Base-by-base conservation (phyloP, 2,329 filamentous ascomycete genomes). In the Hypoxylon sp. region DNA sequence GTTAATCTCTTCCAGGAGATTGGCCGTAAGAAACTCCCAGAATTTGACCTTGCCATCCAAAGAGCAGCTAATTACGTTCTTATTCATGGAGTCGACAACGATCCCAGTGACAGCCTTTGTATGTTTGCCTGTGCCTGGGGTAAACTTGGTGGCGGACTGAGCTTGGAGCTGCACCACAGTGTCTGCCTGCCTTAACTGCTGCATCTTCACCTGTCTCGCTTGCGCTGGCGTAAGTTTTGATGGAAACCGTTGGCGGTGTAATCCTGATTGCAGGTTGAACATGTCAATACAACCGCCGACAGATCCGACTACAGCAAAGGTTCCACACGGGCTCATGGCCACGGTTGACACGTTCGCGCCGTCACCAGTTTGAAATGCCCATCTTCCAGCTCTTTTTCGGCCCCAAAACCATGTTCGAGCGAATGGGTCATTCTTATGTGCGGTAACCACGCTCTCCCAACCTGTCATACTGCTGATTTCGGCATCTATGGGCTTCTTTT, bases 331-430 rank as follows among this genome's bases (percentile, higher is more conserved):
- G 59, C 93, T 97, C 66, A 99, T 91, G 10, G 94, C 88, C 19
- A 99, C 93, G 58, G 92, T 95, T 70, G 91, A 88, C 65, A 97
- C 95, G 74, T 93, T 88, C n/a, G 89, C 87, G 17, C 88, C 88
- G 80, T 99, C 96, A 43, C 91, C 88, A 0, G 94, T 98, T 71
- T 92, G 90, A 73, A 99, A 93, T 0, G 92, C 91, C 96, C 96
- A 99, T 69, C 96, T 87, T 10, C 96, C 96, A 52, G 96, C 94
- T 74, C 91, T 90, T 80, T 97, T 98, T 62, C 93, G 90, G 5
- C 95, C 96, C 94, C 96, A 98, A 81, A 98, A 98, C 96, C 96
- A 99, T 1, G 96, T 98, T 58, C 96, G 89, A 17, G 94, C 96
- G 76, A 88, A 92, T 48, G 90, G 87, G 75, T 98, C 95, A 56